phyloP scores from a whole-genome alignment of 106 monocot species.

The Alisma plantagoaquatica region DNA sequence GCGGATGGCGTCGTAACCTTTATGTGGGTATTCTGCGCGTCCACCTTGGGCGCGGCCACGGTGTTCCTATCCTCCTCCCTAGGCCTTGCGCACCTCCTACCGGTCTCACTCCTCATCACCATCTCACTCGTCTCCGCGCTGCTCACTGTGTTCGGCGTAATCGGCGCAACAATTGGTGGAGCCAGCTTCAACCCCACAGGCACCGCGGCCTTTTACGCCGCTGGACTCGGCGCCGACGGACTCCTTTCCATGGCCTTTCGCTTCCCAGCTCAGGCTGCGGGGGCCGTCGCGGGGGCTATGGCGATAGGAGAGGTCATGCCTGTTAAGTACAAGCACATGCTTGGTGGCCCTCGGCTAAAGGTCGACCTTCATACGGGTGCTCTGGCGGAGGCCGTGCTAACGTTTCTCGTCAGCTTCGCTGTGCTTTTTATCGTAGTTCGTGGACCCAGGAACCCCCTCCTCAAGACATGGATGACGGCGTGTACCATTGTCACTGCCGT shows the following conservation, averaged over 20 bases:
- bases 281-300: conserved; percentile 68
- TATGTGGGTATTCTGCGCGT: conserved; percentile 75
- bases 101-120: conserved; percentile 31
- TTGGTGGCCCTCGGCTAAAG: conserved; percentile 66
- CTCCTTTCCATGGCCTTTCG: conserved; percentile 83
- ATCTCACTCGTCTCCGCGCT: conserved; percentile 39
- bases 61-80: conserved; percentile 30
- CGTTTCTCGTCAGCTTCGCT: conserved; percentile 60
- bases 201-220: conserved; percentile 75
- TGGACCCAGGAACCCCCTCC: conserved; percentile 50
- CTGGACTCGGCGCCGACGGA: conserved; percentile 44
- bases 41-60: conserved; percentile 47
- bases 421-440: conserved; percentile 59
- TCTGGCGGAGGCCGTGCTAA: conserved; percentile 63
- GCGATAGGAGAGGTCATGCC: conserved; percentile 75
- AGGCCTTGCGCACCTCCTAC: conserved; percentile 12
- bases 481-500: conserved; percentile 45
- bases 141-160: conserved; percentile 40
- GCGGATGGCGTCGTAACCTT: conserved; percentile 65
- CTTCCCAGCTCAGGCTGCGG: conserved; percentile 88
- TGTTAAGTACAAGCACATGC: conserved; percentile 66
- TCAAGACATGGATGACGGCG: conserved; percentile 63
- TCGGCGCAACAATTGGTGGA: conserved; percentile 53
- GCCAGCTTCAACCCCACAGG: conserved; percentile 85
- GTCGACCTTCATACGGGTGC: conserved; percentile 84